Evolutionary conservation across 345 rosid species (phyloP).

Genomic region (Anastatica hierochuntica): DNA sequence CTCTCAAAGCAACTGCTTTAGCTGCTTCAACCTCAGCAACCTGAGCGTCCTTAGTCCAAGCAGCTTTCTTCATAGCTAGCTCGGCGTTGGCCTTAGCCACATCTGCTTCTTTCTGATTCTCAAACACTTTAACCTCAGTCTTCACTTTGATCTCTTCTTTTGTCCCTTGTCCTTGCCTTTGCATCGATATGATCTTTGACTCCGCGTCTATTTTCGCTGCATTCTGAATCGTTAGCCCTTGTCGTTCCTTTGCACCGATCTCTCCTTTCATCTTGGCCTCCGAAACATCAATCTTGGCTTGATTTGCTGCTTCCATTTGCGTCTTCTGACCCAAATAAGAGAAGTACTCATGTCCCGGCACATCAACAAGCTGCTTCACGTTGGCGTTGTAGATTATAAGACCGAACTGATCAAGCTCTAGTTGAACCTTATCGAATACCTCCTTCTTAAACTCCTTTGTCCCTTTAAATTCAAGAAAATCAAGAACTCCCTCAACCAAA

Average conservation of each 20-base stretch:
- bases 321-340: conserved; percentile 85
- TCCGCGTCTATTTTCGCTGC: conserved; percentile 71
- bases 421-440: conserved; percentile 68
- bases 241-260: conserved; percentile 48
- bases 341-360: conserved; percentile 77
- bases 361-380: conserved; percentile 79
- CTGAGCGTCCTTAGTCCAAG: conserved; percentile 47
- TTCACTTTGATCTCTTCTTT: conserved; percentile 63
- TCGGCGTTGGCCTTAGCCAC: conserved; percentile 63
- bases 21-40: conserved; percentile 72
- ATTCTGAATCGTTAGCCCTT: conserved; percentile 59
- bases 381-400: conserved; percentile 66
- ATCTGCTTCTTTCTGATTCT: conserved; percentile 67
- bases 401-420: conserved; percentile 69
- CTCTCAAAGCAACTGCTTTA: conserved; percentile 58
- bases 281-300: conserved; percentile 59
- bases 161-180: conserved; percentile 53
- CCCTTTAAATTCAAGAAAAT: conserved; percentile 3
- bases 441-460: conserved; percentile 66
- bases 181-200: conserved; percentile 48
- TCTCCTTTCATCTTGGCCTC: conserved; percentile 85
- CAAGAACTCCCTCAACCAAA: not conserved
- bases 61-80: conserved; percentile 64
- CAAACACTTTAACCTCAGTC: conserved; percentile 56
- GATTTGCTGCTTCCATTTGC: conserved; percentile 81